Evolutionary conservation across 257 asterid genomes (phyloP), one percentile per base, ranked within the genome.

Genomic region (Paulownia fortunei): DNA sequence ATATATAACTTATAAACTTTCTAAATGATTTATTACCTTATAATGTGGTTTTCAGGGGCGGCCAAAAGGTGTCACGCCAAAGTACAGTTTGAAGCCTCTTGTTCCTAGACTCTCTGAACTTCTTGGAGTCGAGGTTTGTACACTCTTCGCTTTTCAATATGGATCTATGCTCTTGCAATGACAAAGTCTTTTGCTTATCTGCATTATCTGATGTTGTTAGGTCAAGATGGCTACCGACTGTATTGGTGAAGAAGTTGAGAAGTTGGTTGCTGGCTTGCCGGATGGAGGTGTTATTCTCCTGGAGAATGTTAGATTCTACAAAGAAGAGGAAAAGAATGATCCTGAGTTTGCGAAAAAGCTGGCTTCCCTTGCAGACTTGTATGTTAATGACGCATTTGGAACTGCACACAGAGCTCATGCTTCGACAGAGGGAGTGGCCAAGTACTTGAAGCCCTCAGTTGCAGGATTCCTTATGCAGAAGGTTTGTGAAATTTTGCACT

Each of bases 21-120:
- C 42, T 46, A 19, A 12, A 10, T 67, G 62, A 34, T 47, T 19
- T 46, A 6, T 10, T 52, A 7, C 52, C 46, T 68, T 56, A 15
- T 15, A 55, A 32, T 72, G 41, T 65, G 65, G 51, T 72, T 81
- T 76, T 75, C 89, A 93, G 98, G 98, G 97, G 34, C 93, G 97
- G 47, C 98, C 98, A 9, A 93, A 91, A 82, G 98, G 98, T 19
- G 96, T 91, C 76, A 91, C 97, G 8, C 98, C 98, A n/a, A 93
- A 93, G 79, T 93, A 86, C 91, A 93, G 97, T 85, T 88, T 93
- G 92, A 91, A 91, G 92, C 98, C 97, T 66, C 97, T 93, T 67
- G 89, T 91, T 68, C 96, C 96, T 51, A 85, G 98, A 77, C 88
- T 93, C 46, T 91, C 97, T 44, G 90, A 93, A 69, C 93, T 93